Evolutionary conservation across 495 filamentous ascomycete genomes (phyloP).

Genomic region (Xylaria cubensis): DNA sequence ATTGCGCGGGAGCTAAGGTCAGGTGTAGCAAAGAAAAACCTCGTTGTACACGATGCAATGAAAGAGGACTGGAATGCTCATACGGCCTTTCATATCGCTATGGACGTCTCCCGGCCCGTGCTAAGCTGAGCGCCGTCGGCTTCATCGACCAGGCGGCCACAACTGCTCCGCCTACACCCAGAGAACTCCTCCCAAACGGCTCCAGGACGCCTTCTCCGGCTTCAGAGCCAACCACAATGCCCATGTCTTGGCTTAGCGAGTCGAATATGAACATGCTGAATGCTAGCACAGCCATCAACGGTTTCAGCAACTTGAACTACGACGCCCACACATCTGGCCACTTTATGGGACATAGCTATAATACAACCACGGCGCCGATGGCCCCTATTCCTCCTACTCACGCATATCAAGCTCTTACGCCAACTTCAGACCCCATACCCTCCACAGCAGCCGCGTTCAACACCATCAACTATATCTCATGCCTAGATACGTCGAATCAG

Average conservation of each 20-base stretch:
- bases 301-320: slow-evolving; percentile 19
- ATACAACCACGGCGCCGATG: slow-evolving; percentile 9
- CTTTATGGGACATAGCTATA: slow-evolving; percentile 18
- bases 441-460: slow-evolving; percentile 22
- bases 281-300: slow-evolving; percentile 18
- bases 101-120: slow-evolving; percentile 30
- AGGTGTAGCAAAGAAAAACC: slow-evolving; percentile 31
- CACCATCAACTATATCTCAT: slow-evolving; percentile 22
- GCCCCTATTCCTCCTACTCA: slow-evolving; percentile 13
- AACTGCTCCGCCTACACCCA: slow-evolving; percentile 22
- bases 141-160: slow-evolving; percentile 21
- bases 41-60: slow-evolving; percentile 26
- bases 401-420: slow-evolving; percentile 15
- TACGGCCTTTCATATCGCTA: slow-evolving; percentile 31
- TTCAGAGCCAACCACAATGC: slow-evolving; percentile 25
- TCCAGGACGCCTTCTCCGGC: slow-evolving; percentile 27
- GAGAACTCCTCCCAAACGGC: slow-evolving; percentile 25
- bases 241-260: slow-evolving; percentile 26
- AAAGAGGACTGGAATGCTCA: slow-evolving; percentile 28
- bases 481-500: slow-evolving; percentile 19
- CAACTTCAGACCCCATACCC: slow-evolving; percentile 23
- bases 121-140: slow-evolving; percentile 18
- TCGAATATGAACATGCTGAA: slow-evolving; percentile 23
- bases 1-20: slow-evolving; percentile 30
- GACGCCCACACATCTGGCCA: slow-evolving; percentile 13